Base-by-base conservation (phyloP, 148 eudicot genomes). In the Linanthus parryae region DNA sequence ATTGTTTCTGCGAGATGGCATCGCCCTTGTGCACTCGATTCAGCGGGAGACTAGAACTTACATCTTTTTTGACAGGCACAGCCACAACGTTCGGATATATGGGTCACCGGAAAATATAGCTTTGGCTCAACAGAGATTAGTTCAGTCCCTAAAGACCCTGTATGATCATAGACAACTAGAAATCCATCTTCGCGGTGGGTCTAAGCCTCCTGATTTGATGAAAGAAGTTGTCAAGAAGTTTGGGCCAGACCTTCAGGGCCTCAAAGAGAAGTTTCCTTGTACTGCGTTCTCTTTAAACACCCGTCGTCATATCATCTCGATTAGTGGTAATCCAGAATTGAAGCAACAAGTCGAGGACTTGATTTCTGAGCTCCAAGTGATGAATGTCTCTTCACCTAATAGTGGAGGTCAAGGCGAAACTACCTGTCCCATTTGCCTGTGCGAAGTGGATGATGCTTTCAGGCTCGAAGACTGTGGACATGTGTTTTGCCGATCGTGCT, bases 191-290 rank as follows among this genome's bases (percentile, higher is more conserved):
- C 91, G 99, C 19, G 85, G 84, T 39, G 66, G 47, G n/a, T 34
- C 37, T 38, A 40, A 75, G 37, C 96, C 91, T 19, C 63, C 68
- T 18, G 91, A 88, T 64, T 56, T 88, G 54, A 94, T 88, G 96
- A 94, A 85, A 67, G 72, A 76, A 45, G 91, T 94, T 28, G 99
- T 94, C n/a, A 70, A 77, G 52, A 70, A 57, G 33, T 88, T 82
- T 41, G 99, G 99, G 18, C 95, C 96, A 1, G 82, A 80, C 17
- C 91, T 94, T 34, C 57, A 52, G 17, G 82, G 85, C 36, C 77
- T 88, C 33, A 84, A 72, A 54, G 88, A 80, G 30, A 72, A 40
- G 66, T 58, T 94, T 7, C 91, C 99, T 3, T 79, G 58, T 21
- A 74, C 80, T 2, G 79, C 76, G 8, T 71, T 87, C 45, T 61